phyloP scores from a whole-genome alignment of 2,329 filamentous ascomycete species.

The Cryphonectria radicalis region DNA sequence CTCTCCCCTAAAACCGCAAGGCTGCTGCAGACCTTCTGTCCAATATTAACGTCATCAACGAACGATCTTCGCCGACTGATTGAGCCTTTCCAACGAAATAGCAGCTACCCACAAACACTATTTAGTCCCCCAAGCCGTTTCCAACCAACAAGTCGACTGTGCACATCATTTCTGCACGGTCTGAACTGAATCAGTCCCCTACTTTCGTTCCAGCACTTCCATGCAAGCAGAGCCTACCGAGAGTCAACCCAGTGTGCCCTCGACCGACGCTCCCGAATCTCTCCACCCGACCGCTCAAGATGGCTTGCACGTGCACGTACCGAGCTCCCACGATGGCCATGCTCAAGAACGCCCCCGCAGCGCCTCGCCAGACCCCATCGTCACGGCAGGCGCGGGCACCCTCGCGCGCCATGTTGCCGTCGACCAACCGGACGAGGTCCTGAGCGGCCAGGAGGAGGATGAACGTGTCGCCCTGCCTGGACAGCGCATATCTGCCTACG shows the following conservation, averaged over 20 bases:
- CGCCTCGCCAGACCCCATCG: constrained; percentile 43
- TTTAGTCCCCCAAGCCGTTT: constrained; percentile 5
- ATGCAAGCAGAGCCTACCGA: constrained; percentile 65
- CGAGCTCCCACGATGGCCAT: constrained; percentile 43
- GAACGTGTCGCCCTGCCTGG: constrained; percentile 44
- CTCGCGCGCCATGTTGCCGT: constrained; percentile 43
- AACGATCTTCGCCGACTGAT: constrained; percentile 19
- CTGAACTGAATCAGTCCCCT: constrained; percentile 39
- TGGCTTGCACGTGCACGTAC: constrained; percentile 57
- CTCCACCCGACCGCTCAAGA: constrained; percentile 52
- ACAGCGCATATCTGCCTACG: constrained; percentile 63
- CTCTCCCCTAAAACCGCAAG: not conserved
- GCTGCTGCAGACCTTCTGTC: constrained; percentile 1
- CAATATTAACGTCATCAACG: constrained; percentile 24
- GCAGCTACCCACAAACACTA: constrained; percentile 11
- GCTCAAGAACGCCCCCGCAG: constrained; percentile 41
- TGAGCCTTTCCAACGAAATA: constrained; percentile 14
- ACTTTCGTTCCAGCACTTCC: constrained; percentile 53
- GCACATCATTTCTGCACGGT: constrained; percentile 57
- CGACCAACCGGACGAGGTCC: constrained; percentile 51
- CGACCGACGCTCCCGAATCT: constrained; percentile 42
- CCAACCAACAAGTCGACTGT: constrained; percentile 48
- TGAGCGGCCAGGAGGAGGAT: constrained; percentile 49
- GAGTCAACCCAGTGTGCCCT: constrained; percentile 48
- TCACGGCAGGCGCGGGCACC: constrained; percentile 34